Evolutionary conservation across 176 grass and related monocot species (phyloP).

Genomic region (Musa schizocarpa): DNA sequence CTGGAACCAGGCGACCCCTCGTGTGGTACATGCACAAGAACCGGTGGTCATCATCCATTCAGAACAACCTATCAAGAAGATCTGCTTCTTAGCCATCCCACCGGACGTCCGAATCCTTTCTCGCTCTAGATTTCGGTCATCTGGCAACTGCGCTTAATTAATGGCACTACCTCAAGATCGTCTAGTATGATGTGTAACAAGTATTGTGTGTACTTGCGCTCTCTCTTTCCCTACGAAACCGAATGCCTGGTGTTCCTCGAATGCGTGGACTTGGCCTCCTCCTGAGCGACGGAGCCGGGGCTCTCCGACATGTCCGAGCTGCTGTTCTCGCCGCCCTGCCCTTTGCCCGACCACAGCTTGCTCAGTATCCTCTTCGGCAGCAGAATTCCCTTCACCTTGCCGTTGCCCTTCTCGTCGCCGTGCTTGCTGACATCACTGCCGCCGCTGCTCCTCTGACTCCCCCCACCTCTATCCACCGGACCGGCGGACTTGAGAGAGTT

Average conservation of each 20-base stretch:
- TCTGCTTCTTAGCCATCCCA: background rate
- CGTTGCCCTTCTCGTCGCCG: conserved; percentile 29
- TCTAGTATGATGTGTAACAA: too few relatives aligned
- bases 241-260: conserved; percentile 51
- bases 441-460: conserved; percentile 65
- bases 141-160: background rate
- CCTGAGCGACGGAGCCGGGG: conserved; percentile 53
- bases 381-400: conserved; percentile 48
- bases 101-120: background rate
- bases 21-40: background rate
- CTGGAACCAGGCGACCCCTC: background rate
- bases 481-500: conserved; percentile 55
- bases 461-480: conserved; percentile 40
- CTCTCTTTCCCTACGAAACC: conserved; percentile 30
- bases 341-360: conserved; percentile 90
- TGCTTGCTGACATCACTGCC: conserved; percentile 47
- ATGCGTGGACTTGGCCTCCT: conserved; percentile 58
- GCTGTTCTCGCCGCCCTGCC: conserved; percentile 49
- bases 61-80: background rate
- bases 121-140: background rate
- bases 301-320: conserved; percentile 83
- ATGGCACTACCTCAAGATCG: background rate
- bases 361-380: conserved; percentile 89
- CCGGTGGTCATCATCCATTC: background rate
- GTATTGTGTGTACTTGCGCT: background rate